A percentile compares a stretch with the other conserved stretches of the same genome.
These are phyloP conservation scores for Aspergillus jensenii DNA, from an alignment of 2,329 filamentous ascomycete species.

Conservation along the genomic window DNA sequence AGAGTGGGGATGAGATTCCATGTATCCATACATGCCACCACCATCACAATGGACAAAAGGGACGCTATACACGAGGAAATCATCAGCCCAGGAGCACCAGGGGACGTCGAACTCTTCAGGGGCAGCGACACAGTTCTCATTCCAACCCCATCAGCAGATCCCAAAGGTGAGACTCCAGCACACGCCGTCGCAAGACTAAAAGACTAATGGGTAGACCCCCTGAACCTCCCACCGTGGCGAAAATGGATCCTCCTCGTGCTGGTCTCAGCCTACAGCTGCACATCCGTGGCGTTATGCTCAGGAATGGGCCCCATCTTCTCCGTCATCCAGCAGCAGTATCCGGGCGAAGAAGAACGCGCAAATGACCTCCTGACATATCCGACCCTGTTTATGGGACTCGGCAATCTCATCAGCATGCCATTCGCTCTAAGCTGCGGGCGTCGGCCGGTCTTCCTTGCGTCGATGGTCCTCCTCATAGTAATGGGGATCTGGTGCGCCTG, in stretches of 20 bases:
- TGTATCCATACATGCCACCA: too few species aligned
- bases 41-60: not conserved
- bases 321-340: conserved; percentile 6
- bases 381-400: conserved; percentile 13
- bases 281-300: conserved; percentile 6
- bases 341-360: not conserved
- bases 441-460: conserved; percentile 8
- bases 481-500: conserved; percentile 8
- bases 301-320: conserved; percentile 14
- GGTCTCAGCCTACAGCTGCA: conserved; percentile 7
- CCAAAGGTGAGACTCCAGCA: conserved; percentile 1
- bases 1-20: not conserved
- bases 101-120: conserved; percentile 9
- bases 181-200: too few species aligned
- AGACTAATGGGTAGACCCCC: not conserved
- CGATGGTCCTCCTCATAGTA: conserved; percentile 10
- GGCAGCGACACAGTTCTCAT: conserved; percentile 8
- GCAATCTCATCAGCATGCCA: conserved; percentile 14
- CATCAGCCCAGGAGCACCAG: not conserved
- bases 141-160: conserved; percentile 9
- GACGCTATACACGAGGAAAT: not conserved
- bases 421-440: conserved; percentile 7
- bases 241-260: conserved; percentile 9
- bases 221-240: conserved; percentile 11
- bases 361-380: conserved; percentile 15